Evolutionary conservation across 805 yeast genomes (phyloP).

Genomic region (Candida ficus): DNA sequence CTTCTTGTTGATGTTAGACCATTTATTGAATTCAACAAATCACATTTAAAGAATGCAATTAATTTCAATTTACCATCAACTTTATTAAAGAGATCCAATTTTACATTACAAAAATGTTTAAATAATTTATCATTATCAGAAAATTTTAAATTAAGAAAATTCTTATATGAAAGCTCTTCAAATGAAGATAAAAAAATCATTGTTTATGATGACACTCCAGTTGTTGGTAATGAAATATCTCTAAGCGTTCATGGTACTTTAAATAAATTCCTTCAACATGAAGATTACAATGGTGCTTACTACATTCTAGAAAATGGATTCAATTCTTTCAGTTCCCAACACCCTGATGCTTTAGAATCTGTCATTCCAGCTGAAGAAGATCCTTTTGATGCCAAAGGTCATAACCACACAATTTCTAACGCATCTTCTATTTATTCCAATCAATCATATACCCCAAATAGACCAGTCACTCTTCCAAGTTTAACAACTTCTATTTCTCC

Average conservation of each 20-base stretch:
- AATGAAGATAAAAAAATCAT: slow-evolving; percentile 13
- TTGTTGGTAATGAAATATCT: slow-evolving; percentile 26
- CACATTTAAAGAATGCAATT: slow-evolving; percentile 55
- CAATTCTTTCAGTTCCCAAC: slow-evolving; percentile 28
- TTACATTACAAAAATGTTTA: slow-evolving; percentile 57
- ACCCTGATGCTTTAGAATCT: slow-evolving; percentile 24
- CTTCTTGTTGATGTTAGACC: slow-evolving; percentile 78
- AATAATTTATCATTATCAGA: slow-evolving; percentile 55
- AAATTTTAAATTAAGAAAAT: slow-evolving; percentile 35
- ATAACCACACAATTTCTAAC: slow-evolving; percentile 1
- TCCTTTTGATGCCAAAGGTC: background rate
- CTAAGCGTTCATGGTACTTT: slow-evolving; percentile 40
- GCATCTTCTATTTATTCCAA: background rate
- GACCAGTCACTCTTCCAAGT: slow-evolving; percentile 20
- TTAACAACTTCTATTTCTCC: slow-evolving; percentile 9
- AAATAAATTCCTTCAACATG: slow-evolving; percentile 39
- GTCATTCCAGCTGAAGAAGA: background rate
- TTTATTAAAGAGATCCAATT: slow-evolving; percentile 67
- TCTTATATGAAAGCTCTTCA: slow-evolving; percentile 20
- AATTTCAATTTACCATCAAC: slow-evolving; percentile 91
- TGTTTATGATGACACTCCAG: slow-evolving; percentile 20
- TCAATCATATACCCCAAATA: slow-evolving; percentile 9
- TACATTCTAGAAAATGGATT: slow-evolving; percentile 40
- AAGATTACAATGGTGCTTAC: slow-evolving; percentile 36
- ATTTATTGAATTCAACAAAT: slow-evolving; percentile 61